Evolutionary conservation across 2,329 filamentous ascomycete species (phyloP), one percentile per base, ranked within the genome.

Genomic region (Colletotrichum sublineola): DNA sequence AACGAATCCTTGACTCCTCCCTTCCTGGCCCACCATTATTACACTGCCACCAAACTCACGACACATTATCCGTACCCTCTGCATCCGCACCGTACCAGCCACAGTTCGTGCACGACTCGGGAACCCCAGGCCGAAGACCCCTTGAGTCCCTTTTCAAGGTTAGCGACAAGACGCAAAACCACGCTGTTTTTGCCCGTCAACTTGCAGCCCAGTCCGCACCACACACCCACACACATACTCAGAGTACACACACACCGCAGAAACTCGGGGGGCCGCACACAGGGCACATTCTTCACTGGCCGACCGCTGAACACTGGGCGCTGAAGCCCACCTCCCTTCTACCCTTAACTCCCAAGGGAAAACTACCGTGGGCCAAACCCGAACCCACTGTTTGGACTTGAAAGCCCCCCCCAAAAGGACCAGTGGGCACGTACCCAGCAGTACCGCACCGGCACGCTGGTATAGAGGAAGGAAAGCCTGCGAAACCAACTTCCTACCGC

Each of bases 401-500:
- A 57, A 66, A 68, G 53, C 67, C 55, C 67, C 55, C 56, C 57
- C 44, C 42, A 36, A 50, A 68, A 66, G 40, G 36, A 52, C 65
- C 52, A 52, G 24, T 29, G 66, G 69, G 69, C 69, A 72, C 69
- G 66, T 69, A 69, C 66, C 69, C 56, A 63, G 60, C 33, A 50
- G 46, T 46, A 63, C 57, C 73, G 69, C 46, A 63, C 57, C 73
- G 63, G 52, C 65, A 66, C 56, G 58, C 65, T 61, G 52, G 56
- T 68, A 64, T 38, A 74, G 69, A 71, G 55, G 36, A 56, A 61
- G 46, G 61, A 63, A 62, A 36, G 56, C 61, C 62, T 66, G 71
- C 71, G 68, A 74, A 73, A 70, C 62, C 70, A 70, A 65, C 65
- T 62, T 64, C 68, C 68, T 60, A 67, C 57, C 56, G 56, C 58